Percentiles rank a stretch among this genome's conserved stretches.
phyloP scores from a whole-genome alignment of 73 alveolate species.

The Urostyla sp. region DNA sequence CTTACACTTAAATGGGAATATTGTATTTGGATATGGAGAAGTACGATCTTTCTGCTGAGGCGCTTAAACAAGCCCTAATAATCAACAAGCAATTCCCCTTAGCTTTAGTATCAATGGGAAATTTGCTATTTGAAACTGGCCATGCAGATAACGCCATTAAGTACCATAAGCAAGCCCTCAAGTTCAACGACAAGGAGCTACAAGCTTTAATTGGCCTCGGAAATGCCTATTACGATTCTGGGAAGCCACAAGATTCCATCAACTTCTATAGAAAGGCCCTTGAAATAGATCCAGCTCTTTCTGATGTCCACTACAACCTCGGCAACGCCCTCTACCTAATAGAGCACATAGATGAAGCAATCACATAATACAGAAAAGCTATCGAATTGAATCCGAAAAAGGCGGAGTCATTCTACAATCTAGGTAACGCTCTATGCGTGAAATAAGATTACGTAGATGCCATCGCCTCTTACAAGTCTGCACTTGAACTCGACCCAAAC shows the following conservation, averaged over 20 bases:
- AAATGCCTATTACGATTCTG: slow-evolving; percentile 74
- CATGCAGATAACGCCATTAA: slow-evolving; percentile 70
- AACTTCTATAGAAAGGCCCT: slow-evolving; percentile 67
- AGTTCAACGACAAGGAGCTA: slow-evolving; percentile 67
- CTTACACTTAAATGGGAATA: slow-evolving; percentile 72
- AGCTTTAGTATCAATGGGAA: slow-evolving; percentile 78
- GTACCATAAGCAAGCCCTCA: slow-evolving; percentile 74
- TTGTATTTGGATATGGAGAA: slow-evolving; percentile 66
- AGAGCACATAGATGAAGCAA: slow-evolving; percentile 71
- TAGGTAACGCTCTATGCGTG: slow-evolving; percentile 81
- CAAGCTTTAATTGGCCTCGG: slow-evolving; percentile 84
- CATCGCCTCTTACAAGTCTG: slow-evolving; percentile 45
- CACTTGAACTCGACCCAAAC: slow-evolving; percentile 60
- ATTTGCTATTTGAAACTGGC: slow-evolving; percentile 74
- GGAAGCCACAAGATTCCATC: slow-evolving; percentile 73
- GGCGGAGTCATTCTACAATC: slow-evolving; percentile 76
- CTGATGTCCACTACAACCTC: slow-evolving; percentile 83
- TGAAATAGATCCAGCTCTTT: slow-evolving; percentile 59
- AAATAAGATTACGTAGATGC: slow-evolving; percentile 65
- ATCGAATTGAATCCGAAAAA: slow-evolving; percentile 72
- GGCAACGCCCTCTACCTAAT: slow-evolving; percentile 82
- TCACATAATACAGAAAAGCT: slow-evolving; percentile 72
- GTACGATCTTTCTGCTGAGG: slow-evolving; percentile 67
- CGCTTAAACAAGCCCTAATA: slow-evolving; percentile 64
- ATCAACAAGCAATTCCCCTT: slow-evolving; percentile 55